Base-by-base conservation (phyloP, 106 monocot genomes). In the Dendrobium catenatum region DNA sequence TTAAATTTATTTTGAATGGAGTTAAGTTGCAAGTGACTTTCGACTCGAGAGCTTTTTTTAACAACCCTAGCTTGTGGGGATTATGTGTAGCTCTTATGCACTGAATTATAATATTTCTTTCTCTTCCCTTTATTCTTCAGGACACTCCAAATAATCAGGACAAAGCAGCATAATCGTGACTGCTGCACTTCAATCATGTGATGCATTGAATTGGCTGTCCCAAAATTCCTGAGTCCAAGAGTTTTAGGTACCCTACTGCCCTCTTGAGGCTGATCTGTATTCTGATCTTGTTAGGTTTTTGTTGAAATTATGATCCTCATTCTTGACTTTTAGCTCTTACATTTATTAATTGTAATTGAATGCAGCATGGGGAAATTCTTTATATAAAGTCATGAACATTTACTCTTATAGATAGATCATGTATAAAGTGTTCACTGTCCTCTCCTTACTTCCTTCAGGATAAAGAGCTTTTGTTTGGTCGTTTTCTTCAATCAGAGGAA, bases 401-500 rank as follows among this genome's bases (percentile, higher is more conserved):
- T 61, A 61, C 61, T 61, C 22, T 61, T 61, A 61, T 61, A 22
- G 61, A 61, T 22, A 6, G 5, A 22, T 61, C 61, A n/a, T n/a
- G 20, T 61, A 20, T 61, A 61, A 61, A 61, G 61, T 22, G 4
- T 22, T 22, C 61, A 61, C 5, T 61, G 61, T 61, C 61, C 61
- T 61, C 61, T 61, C 22, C 19, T 61, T 61, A 6, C 61, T 61
- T 2, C 4, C 22, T 61, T 22, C 61, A 61, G 61, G 61, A 22
- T 22, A 61, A 22, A 61, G 61, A 58, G 61, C 61, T 61, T 61
- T 61, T 61, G 61, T 24, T 61, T 61, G 19, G 61, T 61, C n/a
- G 61, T 61, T 61, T 61, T 61, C 61, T 61, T 61, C 61, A 61
- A 22, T 61, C 61, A 61, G 61, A 61, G 61, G 61, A 61, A 61